Evolutionary conservation across 768 basidiomycete genomes (phyloP).

Genomic region (Gloeophyllum trabeum): DNA sequence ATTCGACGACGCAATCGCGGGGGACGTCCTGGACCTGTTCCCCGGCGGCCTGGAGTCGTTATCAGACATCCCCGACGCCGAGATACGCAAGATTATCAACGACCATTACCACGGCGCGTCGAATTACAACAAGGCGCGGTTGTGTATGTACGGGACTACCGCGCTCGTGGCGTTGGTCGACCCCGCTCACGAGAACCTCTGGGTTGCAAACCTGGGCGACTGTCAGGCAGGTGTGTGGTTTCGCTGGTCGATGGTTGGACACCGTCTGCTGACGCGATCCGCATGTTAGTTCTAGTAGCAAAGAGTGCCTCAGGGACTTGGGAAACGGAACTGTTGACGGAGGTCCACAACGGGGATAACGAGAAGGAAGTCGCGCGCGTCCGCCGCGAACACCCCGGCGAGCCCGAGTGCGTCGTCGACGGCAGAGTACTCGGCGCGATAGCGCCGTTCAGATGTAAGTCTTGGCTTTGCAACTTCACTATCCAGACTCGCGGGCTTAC

Average conservation of each 20-base stretch:
- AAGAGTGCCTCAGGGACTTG: slow-evolving; percentile 35
- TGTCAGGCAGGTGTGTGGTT: slow-evolving; percentile 57
- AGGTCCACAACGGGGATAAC: slow-evolving; percentile 62
- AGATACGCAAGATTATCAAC: slow-evolving; percentile 51
- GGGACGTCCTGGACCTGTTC: slow-evolving; percentile 31
- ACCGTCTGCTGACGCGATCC: slow-evolving; percentile 2
- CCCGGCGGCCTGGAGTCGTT: slow-evolving; percentile 43
- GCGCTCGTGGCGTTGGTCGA: slow-evolving; percentile 66
- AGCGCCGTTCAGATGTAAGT: slow-evolving; percentile 66
- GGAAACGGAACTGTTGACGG: slow-evolving; percentile 51
- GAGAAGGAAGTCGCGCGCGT: slow-evolving; percentile 55
- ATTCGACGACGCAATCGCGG: slow-evolving; percentile 31
- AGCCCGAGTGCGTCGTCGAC: slow-evolving; percentile 56
- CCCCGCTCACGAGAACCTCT: slow-evolving; percentile 55
- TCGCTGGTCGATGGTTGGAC: slow-evolving; percentile 1
- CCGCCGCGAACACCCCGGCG: slow-evolving; percentile 51
- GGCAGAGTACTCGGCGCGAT: slow-evolving; percentile 66
- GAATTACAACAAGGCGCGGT: slow-evolving; percentile 53
- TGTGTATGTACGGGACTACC: slow-evolving; percentile 75
- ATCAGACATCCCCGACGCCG: slow-evolving; percentile 37
- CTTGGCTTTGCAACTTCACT: not conserved
- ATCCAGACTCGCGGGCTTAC: slow-evolving; percentile 1
- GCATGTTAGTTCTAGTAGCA: slow-evolving; percentile 28
- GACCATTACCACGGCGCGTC: slow-evolving; percentile 45
- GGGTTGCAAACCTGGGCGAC: slow-evolving; percentile 76